Conservation (phyloP, 2,329 filamentous ascomycete genomes). For the Penicillium sp. region DNA sequence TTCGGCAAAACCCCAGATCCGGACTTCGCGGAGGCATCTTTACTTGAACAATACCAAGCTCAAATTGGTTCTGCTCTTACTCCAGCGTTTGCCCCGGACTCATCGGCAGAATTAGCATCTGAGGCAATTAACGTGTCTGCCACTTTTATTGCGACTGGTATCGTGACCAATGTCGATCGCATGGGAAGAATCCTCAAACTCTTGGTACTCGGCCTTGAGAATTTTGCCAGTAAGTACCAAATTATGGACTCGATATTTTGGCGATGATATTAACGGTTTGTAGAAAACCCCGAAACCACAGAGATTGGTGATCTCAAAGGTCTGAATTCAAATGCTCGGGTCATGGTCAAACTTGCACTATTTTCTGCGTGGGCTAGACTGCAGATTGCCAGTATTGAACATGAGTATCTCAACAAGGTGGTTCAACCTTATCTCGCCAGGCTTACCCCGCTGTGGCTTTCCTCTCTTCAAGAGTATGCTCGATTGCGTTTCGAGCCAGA, state of each 20-base stretch:
- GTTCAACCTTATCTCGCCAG: slow-evolving; percentile 84
- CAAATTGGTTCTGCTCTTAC: slow-evolving; percentile 96
- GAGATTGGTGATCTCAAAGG: slow-evolving; percentile 89
- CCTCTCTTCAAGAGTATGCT: slow-evolving; percentile 88
- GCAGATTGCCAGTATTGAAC: slow-evolving; percentile 89
- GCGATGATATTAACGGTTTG: not conserved
- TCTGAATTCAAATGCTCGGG: slow-evolving; percentile 88
- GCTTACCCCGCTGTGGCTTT: slow-evolving; percentile 87
- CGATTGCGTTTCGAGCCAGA: slow-evolving; percentile 92
- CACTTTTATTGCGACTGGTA: slow-evolving; percentile 94
- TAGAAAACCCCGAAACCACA: slow-evolving; percentile 65
- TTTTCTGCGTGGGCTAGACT: slow-evolving; percentile 97
- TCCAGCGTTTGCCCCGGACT: slow-evolving; percentile 91
- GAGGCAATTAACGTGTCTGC: slow-evolving; percentile 96
- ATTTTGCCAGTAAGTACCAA: slow-evolving; percentile 63
- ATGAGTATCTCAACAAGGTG: slow-evolving; percentile 81
- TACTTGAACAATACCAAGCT: slow-evolving; percentile 96
- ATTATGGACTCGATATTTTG: not conserved
- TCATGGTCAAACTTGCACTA: slow-evolving; percentile 97
- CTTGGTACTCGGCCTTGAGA: slow-evolving; percentile 81
- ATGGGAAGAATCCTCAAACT: slow-evolving; percentile 98
- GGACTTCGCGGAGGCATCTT: slow-evolving; percentile 93
- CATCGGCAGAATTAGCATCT: slow-evolving; percentile 88
- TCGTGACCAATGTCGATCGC: slow-evolving; percentile 94
- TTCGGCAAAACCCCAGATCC: slow-evolving; percentile 94